Evolutionary conservation across 1,139 yeast genomes (phyloP).

Genomic region (Chernovozyma sophiae-reginae): DNA sequence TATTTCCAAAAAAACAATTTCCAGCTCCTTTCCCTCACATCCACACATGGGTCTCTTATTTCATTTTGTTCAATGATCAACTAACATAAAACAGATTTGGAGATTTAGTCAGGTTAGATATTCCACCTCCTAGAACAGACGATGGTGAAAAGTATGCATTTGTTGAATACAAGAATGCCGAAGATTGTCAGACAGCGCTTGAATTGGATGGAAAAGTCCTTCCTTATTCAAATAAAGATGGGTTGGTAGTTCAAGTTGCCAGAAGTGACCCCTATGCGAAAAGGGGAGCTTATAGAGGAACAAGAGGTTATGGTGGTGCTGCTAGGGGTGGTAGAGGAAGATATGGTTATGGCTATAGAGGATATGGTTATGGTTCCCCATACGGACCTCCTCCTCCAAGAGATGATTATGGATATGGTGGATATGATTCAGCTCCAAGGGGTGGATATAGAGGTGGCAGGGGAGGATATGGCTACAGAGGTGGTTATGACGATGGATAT

Average conservation of each 20-base stretch:
- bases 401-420: slow-evolving; percentile 6
- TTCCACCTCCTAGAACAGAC: slow-evolving; percentile 65
- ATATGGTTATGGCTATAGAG: slow-evolving; percentile 12
- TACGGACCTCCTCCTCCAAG: slow-evolving; percentile 5
- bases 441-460: slow-evolving; percentile 10
- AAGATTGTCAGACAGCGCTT: slow-evolving; percentile 62
- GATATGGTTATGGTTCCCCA: slow-evolving; percentile 8
- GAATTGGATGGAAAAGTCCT: slow-evolving; percentile 45
- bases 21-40: too few species aligned
- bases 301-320: slow-evolving; percentile 10
- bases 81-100: slow-evolving; percentile 46
- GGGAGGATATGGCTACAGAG: slow-evolving; percentile 17
- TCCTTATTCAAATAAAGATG: slow-evolving; percentile 32
- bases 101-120: slow-evolving; percentile 60
- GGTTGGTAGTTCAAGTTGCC: slow-evolving; percentile 56
- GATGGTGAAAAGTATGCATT: slow-evolving; percentile 70
- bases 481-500: slow-evolving; percentile 20
- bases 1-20: too few species aligned
- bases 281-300: slow-evolving; percentile 29
- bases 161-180: slow-evolving; percentile 58
- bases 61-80: slow-evolving; percentile 3
- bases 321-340: slow-evolving; percentile 16
- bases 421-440: slow-evolving; percentile 4
- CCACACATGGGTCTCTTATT: too few species aligned
- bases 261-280: slow-evolving; percentile 51